phyloP scores from a whole-genome alignment of 2,329 filamentous ascomycete genomes.

The Aspergillus sp. region DNA sequence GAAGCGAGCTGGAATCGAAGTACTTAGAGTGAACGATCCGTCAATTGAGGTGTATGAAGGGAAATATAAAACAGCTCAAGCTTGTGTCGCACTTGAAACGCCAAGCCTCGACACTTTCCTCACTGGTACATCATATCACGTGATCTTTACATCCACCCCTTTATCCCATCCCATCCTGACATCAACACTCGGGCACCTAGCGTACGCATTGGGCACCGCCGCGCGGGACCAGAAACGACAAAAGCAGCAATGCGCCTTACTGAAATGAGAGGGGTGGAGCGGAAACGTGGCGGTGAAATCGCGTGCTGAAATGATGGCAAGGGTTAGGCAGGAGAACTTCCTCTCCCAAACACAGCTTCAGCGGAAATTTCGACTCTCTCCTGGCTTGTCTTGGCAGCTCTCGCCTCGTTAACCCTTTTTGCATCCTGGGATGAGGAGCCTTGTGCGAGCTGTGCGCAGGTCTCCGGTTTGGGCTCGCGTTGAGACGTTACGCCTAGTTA shows the following conservation, averaged over 20 bases:
- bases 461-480: background rate
- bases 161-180: background rate
- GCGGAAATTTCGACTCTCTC: background rate
- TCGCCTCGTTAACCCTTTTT: background rate
- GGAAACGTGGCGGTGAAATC: background rate
- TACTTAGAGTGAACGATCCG: background rate
- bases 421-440: background rate
- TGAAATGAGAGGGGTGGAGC: background rate
- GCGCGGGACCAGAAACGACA: background rate
- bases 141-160: conserved; percentile 9
- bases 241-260: background rate
- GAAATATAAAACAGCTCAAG: background rate
- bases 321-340: background rate
- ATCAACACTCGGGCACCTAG: conserved; percentile 1
- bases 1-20: background rate
- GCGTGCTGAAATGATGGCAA: background rate
- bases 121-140: background rate
- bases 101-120: conserved; percentile 9
- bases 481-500: background rate
- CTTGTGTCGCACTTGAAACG: background rate
- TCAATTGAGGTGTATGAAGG: background rate
- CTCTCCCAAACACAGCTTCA: background rate
- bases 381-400: background rate
- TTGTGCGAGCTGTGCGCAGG: background rate
- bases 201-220: conserved; percentile 6